These are phyloP conservation scores for Chlamydomonas eustigma DNA, from an alignment of 139 green algal genomes.

Conservation along the genomic window DNA sequence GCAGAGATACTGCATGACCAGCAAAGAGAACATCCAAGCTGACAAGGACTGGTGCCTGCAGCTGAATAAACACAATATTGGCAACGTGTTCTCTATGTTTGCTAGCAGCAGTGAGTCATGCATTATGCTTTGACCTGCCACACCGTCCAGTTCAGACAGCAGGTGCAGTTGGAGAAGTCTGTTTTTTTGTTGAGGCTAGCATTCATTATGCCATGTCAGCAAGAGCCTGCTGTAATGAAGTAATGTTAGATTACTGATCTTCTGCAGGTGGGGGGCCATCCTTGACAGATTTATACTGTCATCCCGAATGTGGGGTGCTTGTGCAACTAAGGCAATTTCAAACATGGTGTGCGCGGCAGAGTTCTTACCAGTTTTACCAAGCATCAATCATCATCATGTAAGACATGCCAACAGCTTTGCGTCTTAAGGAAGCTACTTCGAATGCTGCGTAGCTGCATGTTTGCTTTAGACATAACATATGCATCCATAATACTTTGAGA, in stretches of 20 bases:
- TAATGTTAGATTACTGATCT: too few relatives aligned
- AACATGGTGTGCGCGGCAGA: background rate
- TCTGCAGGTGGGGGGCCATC: slow-evolving; percentile 34
- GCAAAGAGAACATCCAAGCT: slow-evolving; percentile 35
- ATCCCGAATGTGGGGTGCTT: slow-evolving; percentile 8
- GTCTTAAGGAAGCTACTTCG: too few relatives aligned
- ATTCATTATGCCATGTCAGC: too few relatives aligned
- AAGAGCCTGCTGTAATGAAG: too few relatives aligned
- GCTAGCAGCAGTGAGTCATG: slow-evolving; percentile 58
- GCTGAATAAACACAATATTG: slow-evolving; percentile 51
- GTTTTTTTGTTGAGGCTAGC: too few relatives aligned
- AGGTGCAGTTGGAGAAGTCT: too few relatives aligned
- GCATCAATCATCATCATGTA: slow-evolving; percentile 3
- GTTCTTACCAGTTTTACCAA: slow-evolving; percentile 5
- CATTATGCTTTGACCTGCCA: too few relatives aligned
- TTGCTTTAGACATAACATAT: too few relatives aligned
- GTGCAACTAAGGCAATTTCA: background rate
- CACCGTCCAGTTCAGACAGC: too few relatives aligned
- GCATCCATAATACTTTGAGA: too few relatives aligned
- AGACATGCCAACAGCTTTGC: too few relatives aligned
- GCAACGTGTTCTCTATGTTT: slow-evolving; percentile 62
- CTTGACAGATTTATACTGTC: slow-evolving; percentile 52
- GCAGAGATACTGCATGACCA: slow-evolving; percentile 62
- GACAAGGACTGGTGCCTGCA: slow-evolving; percentile 70
- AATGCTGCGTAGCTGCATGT: too few relatives aligned